phyloP scores from a whole-genome alignment of 78 protist species.

The Dictyostelium discoideum region dicty_2.7 NC_007089.4:6121001-6121500 shows the following conservation, averaged over 20 bases:
- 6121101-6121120: neutral
- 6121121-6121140: neutral
- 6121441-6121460: neutral
- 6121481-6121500: neutral
- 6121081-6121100: neutral
- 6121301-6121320: constrained; percentile 58
- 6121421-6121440: no score
- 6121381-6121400: neutral
- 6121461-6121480: neutral
- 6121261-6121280: constrained; percentile 66
- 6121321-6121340: constrained; percentile 65
- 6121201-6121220: constrained; percentile 56
- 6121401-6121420: neutral
- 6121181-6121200: constrained; percentile 69
- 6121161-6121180: constrained; percentile 38
- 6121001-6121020: constrained; percentile 60
- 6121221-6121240: constrained; percentile 35
- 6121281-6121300: constrained; percentile 50
- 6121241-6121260: constrained; percentile 28
- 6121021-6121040: constrained; percentile 6
- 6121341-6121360: constrained; percentile 44
- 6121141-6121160: constrained; percentile 3
- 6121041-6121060: neutral
- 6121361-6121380: constrained; percentile 10
- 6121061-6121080: constrained; percentile 14